Conservation (phyloP, 202 grass and related monocot genomes). For the Alloteropsis angusta region DNA sequence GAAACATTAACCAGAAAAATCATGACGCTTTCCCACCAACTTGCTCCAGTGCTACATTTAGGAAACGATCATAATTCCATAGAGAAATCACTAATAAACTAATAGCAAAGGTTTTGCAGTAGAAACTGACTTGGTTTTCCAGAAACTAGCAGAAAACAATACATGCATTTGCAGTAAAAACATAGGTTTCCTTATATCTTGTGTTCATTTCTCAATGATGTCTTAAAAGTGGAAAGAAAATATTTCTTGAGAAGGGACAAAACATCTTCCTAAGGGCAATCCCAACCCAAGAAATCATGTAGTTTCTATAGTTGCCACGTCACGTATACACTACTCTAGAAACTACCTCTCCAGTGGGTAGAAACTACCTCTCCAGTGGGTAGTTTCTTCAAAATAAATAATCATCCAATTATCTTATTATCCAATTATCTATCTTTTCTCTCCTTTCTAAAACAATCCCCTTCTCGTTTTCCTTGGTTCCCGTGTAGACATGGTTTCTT, state of each 20-base stretch:
- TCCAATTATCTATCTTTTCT: too few species aligned
- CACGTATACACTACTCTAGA: too few species aligned
- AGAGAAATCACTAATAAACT: background rate
- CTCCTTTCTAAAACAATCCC: too few species aligned
- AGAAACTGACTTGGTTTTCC: background rate
- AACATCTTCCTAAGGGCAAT: background rate
- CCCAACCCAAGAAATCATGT: too few species aligned
- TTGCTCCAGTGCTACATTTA: background rate
- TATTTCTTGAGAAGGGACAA: background rate
- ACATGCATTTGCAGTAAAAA: background rate
- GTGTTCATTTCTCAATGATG: background rate
- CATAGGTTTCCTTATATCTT: background rate
- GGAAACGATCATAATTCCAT: background rate
- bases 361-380: too few species aligned
- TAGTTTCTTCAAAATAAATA: too few species aligned
- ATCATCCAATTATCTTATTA: too few species aligned
- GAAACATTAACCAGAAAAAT: background rate
- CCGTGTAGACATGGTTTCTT: too few species aligned
- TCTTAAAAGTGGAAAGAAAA: background rate
- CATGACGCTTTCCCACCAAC: background rate
- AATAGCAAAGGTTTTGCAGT: background rate
- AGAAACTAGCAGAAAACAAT: constrained; percentile 15
- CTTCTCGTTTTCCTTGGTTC: too few species aligned
- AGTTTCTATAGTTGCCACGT: too few species aligned
- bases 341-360: too few species aligned